These are phyloP conservation scores for Gilbertella persicaria DNA, from an alignment of 371 early-diverging fungal species.

Conservation along the genomic window DNA sequence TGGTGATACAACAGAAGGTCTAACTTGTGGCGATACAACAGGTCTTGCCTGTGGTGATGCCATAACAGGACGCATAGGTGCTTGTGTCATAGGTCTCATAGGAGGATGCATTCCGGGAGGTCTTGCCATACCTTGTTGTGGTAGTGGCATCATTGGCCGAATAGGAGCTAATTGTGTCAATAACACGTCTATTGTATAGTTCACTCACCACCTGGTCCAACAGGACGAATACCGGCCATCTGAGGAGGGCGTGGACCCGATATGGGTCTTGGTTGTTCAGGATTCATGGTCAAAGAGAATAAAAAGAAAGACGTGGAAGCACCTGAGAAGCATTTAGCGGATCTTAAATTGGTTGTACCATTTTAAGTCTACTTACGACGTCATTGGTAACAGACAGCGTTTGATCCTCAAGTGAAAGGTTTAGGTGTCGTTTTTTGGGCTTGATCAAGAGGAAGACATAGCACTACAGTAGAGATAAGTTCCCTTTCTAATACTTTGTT, in stretches of 20 bases:
- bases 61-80: background rate
- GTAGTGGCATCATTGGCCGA: slow-evolving; percentile 16
- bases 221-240: slow-evolving; percentile 5
- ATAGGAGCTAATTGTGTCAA: slow-evolving; percentile 6
- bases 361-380: no score
- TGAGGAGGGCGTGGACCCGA: background rate
- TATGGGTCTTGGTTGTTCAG: slow-evolving; percentile 14
- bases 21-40: background rate
- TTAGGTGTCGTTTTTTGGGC: no score
- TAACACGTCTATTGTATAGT: background rate
- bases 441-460: no score
- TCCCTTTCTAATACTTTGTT: no score
- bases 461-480: no score
- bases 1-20: background rate
- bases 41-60: background rate
- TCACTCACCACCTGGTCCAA: background rate
- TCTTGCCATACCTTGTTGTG: slow-evolving; percentile 1
- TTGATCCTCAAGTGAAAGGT: no score
- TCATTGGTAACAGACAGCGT: no score
- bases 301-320: no score
- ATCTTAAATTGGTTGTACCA: no score
- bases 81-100: background rate
- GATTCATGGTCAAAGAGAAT: slow-evolving; percentile 4
- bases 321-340: no score
- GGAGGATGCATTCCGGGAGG: slow-evolving; percentile 4